phyloP scores from a whole-genome alignment of 768 basidiomycete genomes.

The Lactarius akahatsu region DNA sequence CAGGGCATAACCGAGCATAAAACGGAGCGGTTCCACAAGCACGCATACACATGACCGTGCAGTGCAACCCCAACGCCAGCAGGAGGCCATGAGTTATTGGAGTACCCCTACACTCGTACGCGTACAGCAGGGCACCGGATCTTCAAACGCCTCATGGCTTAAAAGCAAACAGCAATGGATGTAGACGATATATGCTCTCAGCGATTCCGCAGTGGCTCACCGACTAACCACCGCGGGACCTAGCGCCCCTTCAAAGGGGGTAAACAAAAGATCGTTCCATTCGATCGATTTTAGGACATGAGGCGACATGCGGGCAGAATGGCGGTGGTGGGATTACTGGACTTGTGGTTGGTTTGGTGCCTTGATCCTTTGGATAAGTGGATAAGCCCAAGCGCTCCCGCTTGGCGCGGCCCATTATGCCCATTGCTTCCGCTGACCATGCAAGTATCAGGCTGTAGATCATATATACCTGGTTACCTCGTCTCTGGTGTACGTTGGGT shows the following conservation, averaged over 20 bases:
- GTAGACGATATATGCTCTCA: neutral
- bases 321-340: neutral
- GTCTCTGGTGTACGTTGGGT: neutral
- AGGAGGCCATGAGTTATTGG: constrained; percentile 2
- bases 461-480: neutral
- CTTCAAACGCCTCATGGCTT: neutral
- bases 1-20: neutral
- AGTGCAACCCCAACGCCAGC: neutral
- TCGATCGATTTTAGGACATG: neutral
- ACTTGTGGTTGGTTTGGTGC: neutral
- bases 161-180: neutral
- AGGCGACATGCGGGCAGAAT: neutral
- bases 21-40: neutral
- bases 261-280: neutral
- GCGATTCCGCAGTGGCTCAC: neutral
- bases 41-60: neutral
- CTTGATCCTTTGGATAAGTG: neutral
- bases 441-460: neutral
- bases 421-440: neutral
- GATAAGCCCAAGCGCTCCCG: neutral
- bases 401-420: neutral
- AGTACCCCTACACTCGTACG: neutral
- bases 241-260: neutral
- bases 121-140: neutral
- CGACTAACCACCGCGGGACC: neutral